These are phyloP conservation scores for Gremmenia infestans DNA, from an alignment of 2,329 filamentous ascomycete genomes.

Conservation along the genomic window DNA sequence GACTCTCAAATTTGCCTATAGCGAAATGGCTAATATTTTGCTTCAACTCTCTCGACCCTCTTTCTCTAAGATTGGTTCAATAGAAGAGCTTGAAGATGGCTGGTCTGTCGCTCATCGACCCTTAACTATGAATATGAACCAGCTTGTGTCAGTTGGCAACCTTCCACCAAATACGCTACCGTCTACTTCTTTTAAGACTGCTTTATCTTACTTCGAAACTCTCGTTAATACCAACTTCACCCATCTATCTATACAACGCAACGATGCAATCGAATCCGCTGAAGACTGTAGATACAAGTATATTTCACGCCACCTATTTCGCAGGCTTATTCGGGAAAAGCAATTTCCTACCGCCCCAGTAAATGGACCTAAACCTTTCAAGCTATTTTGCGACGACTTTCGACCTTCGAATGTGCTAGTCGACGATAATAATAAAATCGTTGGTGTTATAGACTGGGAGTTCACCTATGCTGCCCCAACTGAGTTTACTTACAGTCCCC, in stretches of 20 bases:
- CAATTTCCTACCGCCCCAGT: too few relatives aligned
- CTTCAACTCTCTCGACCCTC: too few relatives aligned
- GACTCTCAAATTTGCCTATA: too few relatives aligned
- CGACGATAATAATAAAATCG: slow-evolving; percentile 17
- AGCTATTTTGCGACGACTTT: slow-evolving; percentile 33
- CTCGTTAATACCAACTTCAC: neutral
- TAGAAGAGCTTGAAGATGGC: too few relatives aligned
- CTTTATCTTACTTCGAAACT: neutral
- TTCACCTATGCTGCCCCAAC: slow-evolving; percentile 32
- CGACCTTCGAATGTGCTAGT: slow-evolving; percentile 31
- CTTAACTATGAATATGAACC: too few relatives aligned
- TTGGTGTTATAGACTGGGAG: slow-evolving; percentile 35
- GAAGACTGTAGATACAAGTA: neutral
- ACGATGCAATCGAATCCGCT: neutral
- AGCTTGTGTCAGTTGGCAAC: too few relatives aligned
- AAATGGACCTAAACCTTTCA: neutral
- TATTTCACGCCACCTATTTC: neutral
- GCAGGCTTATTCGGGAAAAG: too few relatives aligned
- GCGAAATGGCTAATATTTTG: too few relatives aligned
- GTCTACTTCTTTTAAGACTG: too few relatives aligned
- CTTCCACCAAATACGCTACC: too few relatives aligned
- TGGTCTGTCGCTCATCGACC: too few relatives aligned
- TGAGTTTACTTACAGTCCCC: slow-evolving; percentile 32
- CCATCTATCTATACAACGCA: neutral
- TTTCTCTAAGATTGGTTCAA: too few relatives aligned